Evolutionary conservation across 2,329 filamentous ascomycete species (phyloP).

Genomic region (Arthrinium phaeospermum): DNA sequence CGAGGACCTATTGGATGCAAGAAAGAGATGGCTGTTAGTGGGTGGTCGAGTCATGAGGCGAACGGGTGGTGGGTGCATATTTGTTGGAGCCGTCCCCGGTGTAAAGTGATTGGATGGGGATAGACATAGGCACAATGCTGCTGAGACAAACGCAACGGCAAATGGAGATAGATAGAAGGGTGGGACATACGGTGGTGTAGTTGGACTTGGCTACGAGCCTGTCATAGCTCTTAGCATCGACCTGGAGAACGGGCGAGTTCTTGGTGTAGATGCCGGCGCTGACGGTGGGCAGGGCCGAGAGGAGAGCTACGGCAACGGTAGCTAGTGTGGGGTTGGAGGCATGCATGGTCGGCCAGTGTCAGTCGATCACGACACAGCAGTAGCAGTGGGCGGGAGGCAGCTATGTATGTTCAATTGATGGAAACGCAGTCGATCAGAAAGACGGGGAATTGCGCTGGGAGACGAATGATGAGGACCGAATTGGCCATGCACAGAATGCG

Average conservation of each 20-base stretch:
- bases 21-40: neutral
- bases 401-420: neutral
- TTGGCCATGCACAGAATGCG: neutral
- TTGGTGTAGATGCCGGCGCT: slow-evolving; percentile 79
- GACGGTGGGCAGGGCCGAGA: slow-evolving; percentile 68
- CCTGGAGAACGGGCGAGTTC: slow-evolving; percentile 83
- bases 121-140: neutral
- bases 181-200: slow-evolving; percentile 77
- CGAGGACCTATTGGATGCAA: slow-evolving; percentile 57
- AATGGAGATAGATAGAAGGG: neutral
- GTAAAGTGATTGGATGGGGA: neutral
- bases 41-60: neutral
- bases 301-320: slow-evolving; percentile 63
- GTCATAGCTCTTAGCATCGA: slow-evolving; percentile 81
- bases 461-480: neutral
- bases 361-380: slow-evolving; percentile 1
- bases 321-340: slow-evolving; percentile 53
- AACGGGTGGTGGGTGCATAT: slow-evolving; percentile 6
- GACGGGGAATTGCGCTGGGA: neutral
- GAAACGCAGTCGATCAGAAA: neutral
- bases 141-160: neutral
- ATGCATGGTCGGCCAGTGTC: slow-evolving; percentile 52
- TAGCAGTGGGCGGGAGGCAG: neutral
- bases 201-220: slow-evolving; percentile 86
- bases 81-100: neutral